Evolutionary conservation across 2,329 filamentous ascomycete genomes (phyloP).

Genomic region (Clonostachys solani): DNA sequence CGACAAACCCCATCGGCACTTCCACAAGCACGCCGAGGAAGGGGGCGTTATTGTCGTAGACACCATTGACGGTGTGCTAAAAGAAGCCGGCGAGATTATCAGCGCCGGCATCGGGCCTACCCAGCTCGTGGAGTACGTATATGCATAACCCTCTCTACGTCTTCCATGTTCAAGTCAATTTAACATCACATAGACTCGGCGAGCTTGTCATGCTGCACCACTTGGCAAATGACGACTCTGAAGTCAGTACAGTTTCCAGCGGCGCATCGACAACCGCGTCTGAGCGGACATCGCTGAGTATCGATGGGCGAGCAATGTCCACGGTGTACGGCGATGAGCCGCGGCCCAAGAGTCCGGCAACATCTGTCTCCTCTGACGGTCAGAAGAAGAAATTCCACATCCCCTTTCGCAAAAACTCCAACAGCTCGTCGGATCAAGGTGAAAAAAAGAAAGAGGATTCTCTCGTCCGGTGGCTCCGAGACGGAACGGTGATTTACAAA

Average conservation of each 20-base stretch:
- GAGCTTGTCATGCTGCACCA: constrained; percentile 66
- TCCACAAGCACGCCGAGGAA: constrained; percentile 62
- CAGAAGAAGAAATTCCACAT: constrained; percentile 24
- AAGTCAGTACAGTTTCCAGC: constrained; percentile 20
- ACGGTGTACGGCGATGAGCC: constrained; percentile 24
- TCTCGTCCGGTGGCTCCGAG: constrained; percentile 50
- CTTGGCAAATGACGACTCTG: constrained; percentile 33
- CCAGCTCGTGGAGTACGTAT: constrained; percentile 71
- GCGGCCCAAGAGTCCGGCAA: constrained; percentile 21
- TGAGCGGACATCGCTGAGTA: constrained; percentile 22
- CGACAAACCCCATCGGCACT: constrained; percentile 46
- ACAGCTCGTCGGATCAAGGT: background rate
- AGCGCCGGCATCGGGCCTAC: constrained; percentile 68
- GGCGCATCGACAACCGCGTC: constrained; percentile 14
- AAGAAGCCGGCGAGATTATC: constrained; percentile 84
- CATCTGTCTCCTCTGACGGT: constrained; percentile 16
- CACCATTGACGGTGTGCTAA: constrained; percentile 73
- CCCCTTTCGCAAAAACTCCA: constrained; percentile 18
- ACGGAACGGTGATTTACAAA: constrained; percentile 66
- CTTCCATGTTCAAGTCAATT: background rate
- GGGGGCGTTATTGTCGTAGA: constrained; percentile 68
- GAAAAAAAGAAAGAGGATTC: constrained; percentile 37
- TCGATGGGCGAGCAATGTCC: constrained; percentile 33
- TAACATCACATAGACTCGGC: constrained; percentile 50
- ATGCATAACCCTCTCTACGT: constrained; percentile 6